These are phyloP conservation scores for Leptodontidium sp. DNA, from an alignment of 2,329 filamentous ascomycete species.

Conservation along the genomic window DNA sequence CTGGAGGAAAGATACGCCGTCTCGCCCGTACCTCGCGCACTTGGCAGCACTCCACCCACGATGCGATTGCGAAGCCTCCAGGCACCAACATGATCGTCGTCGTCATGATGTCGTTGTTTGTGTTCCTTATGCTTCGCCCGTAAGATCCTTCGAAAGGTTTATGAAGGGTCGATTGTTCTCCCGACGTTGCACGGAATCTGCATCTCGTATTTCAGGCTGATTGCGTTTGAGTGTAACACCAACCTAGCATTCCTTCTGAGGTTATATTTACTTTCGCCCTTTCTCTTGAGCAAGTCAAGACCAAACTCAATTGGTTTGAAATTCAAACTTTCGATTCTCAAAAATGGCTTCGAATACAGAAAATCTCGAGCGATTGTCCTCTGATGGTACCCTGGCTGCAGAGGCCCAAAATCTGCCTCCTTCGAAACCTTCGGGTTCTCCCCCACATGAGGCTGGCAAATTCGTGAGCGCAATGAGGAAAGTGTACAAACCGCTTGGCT, in stretches of 20 bases:
- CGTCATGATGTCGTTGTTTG: not conserved
- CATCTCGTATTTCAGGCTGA: not conserved
- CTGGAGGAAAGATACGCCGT: constrained; percentile 12
- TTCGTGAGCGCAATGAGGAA: constrained; percentile 26
- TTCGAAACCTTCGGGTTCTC: not conserved
- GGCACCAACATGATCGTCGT: not conserved
- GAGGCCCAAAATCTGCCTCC: not conserved
- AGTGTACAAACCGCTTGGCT: constrained; percentile 70
- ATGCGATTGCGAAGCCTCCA: constrained; percentile 3
- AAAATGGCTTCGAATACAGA: not conserved
- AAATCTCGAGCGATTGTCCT: not conserved
- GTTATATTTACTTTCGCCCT: not conserved
- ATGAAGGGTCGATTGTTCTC: not conserved
- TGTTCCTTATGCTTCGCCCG: not conserved
- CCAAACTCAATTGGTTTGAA: not conserved
- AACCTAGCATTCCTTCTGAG: not conserved
- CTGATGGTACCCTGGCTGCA: not conserved
- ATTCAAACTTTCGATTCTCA: not conserved
- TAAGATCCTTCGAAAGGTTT: not conserved
- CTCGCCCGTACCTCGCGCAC: not conserved
- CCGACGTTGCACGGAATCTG: not conserved
- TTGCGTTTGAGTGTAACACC: not conserved
- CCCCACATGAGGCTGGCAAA: not conserved
- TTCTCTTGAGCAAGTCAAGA: no score
- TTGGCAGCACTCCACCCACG: not conserved